Conservation (phyloP, 1,284 basidiomycete genomes). For the Puccinia horiana region DNA sequence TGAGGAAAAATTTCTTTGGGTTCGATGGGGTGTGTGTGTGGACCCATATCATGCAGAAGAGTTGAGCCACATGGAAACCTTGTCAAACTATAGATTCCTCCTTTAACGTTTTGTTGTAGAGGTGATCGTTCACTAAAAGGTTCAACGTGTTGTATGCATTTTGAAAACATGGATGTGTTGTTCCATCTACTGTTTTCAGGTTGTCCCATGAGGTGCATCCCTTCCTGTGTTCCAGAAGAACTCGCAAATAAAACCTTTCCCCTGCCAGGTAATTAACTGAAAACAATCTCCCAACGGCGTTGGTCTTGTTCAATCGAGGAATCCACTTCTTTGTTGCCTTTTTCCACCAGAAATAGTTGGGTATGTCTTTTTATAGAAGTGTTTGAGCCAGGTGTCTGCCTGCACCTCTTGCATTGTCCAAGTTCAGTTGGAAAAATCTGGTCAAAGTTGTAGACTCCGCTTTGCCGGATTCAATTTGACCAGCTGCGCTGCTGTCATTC, state of each 20-base stretch:
- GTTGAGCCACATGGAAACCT: conserved; percentile 55
- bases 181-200: conserved; percentile 56
- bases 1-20: conserved; percentile 60
- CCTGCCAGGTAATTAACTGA: conserved; percentile 58
- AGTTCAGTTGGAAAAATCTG: neutral
- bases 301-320: conserved; percentile 51
- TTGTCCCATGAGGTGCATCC: conserved; percentile 60
- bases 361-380: conserved; percentile 4
- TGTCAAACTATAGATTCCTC: conserved; percentile 56
- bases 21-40: conserved; percentile 57
- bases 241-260: conserved; percentile 60
- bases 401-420: neutral
- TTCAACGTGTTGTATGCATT: conserved; percentile 61
- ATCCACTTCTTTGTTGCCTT: conserved; percentile 51
- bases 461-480: neutral
- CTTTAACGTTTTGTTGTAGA: conserved; percentile 61
- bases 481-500: neutral
- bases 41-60: conserved; percentile 61
- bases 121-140: conserved; percentile 57
- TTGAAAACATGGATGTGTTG: conserved; percentile 55
- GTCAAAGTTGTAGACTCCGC: neutral
- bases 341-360: conserved; percentile 19
- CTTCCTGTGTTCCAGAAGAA: conserved; percentile 59
- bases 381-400: too few species aligned
- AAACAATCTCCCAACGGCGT: conserved; percentile 60